Evolutionary conservation across 1,284 basidiomycete species (phyloP).

Genomic region (Megacollybia platyphylla): DNA sequence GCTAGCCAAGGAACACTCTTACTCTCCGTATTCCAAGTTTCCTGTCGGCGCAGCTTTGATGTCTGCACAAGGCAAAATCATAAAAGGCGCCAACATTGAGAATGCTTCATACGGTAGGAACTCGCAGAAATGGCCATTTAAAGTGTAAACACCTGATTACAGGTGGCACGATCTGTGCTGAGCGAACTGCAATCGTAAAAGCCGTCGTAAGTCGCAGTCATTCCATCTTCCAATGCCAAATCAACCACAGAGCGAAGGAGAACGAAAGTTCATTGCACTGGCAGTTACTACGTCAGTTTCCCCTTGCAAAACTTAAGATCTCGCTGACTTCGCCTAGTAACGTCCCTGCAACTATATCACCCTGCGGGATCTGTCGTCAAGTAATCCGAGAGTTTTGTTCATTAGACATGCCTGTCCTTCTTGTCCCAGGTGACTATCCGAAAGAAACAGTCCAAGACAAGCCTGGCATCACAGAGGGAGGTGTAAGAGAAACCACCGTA

Average conservation of each 20-base stretch:
- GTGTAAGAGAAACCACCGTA: conserved; percentile 49
- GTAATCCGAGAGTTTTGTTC: conserved; percentile 69
- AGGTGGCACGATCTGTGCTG: conserved; percentile 61
- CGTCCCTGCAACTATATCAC: conserved; percentile 41
- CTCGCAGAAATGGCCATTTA: not conserved
- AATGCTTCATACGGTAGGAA: conserved; percentile 56
- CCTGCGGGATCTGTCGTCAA: conserved; percentile 75
- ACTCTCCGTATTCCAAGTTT: conserved; percentile 56
- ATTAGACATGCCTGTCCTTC: conserved; percentile 48
- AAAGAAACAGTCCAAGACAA: not conserved
- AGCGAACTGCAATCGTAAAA: conserved; percentile 63
- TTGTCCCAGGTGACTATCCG: conserved; percentile 46
- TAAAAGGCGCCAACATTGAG: conserved; percentile 62
- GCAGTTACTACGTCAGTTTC: conserved; percentile 47
- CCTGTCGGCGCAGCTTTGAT: conserved; percentile 59
- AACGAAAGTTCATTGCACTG: conserved; percentile 37
- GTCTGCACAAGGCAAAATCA: conserved; percentile 36
- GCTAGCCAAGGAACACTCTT: conserved; percentile 37
- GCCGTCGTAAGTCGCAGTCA: conserved; percentile 36
- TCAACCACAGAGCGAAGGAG: conserved; percentile 43
- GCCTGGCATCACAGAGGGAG: not conserved
- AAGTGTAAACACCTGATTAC: not conserved
- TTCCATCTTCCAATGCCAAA: not conserved
- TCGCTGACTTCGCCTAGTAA: conserved; percentile 26
- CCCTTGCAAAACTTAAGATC: not conserved